Evolutionary conservation across 345 rosid species (phyloP), one percentile per base, ranked within the genome.

Genomic region (Garcia nutans): DNA sequence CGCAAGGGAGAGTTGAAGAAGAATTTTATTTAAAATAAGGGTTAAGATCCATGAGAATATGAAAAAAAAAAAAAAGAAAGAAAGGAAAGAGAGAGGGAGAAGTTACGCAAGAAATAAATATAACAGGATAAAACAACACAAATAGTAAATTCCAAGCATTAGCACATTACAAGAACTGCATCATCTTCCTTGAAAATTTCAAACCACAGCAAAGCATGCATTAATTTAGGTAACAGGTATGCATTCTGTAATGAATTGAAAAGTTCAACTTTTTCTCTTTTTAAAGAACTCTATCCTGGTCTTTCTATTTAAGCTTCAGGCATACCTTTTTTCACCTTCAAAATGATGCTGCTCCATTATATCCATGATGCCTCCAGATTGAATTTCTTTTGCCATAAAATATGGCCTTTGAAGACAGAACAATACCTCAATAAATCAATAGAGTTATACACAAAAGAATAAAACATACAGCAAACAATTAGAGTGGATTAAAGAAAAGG

Each of bases 301-400:
- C 26, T 41, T n/a, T 22, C 74, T 37, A 44, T 8, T 17, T 42
- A 8, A 26, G 24, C 31, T 17, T 31, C 33, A 15, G 26, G 55
- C 72, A 24, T 19, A 19, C 49, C 72, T 67, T 22, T 20, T 75
- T 54, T 58, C 44, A 42, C 47, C 33, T 59, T 66, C 67, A 47
- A 68, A 24, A 59, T 31, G 28, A n/a, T 13, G 59, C 33, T 17
- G 44, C 63, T 68, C 6, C 59, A 13, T 42, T 15, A 8, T 45
- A 12, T 58, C 59, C 58, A 26, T 3, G 9, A n/a, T 16, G 26
- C 76, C 47, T 45, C 67, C 12, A 19, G 17, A 20, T 19, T 49
- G 45, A 49, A 52, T 17, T 69, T 73, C 45, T 55, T 41, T 45
- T 56, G 24, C 31, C 13, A 16, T 44, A 56, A 8, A 45, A 17